Percentiles rank a stretch among this genome's conserved stretches.
Evolutionary conservation across 768 basidiomycete species (phyloP).

Genomic region (Pleurotus cornucopiae): DNA sequence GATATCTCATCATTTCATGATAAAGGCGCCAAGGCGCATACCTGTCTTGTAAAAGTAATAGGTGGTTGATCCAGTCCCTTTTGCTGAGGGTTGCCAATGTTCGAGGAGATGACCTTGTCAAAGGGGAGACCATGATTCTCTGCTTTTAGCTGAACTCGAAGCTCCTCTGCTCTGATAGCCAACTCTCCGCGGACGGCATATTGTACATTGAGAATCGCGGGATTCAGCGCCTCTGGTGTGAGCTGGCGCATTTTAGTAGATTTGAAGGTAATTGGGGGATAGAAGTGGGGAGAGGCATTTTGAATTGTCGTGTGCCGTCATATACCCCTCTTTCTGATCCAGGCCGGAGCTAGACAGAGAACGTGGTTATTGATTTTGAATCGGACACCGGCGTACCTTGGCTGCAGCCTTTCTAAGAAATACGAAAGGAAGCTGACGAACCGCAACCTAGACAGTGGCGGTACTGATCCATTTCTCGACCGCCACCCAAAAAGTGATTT

Average conservation of each 20-base stretch:
- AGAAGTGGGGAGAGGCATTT: no score
- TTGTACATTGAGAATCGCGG: slow-evolving; percentile 79
- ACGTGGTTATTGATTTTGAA: no score
- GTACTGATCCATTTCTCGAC: no score
- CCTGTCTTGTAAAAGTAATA: slow-evolving; percentile 91
- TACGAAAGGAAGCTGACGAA: no score
- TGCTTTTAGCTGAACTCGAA: slow-evolving; percentile 65
- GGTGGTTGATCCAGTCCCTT: slow-evolving; percentile 90
- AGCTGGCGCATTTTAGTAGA: slow-evolving; percentile 46
- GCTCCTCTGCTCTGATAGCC: slow-evolving; percentile 88
- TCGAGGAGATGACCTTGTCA: slow-evolving; percentile 84
- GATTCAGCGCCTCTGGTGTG: slow-evolving; percentile 74
- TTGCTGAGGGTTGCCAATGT: slow-evolving; percentile 98
- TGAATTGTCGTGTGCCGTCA: no score
- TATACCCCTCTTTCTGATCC: no score
- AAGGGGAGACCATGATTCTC: slow-evolving; percentile 69
- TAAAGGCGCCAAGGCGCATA: slow-evolving; percentile 24
- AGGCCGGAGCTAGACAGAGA: no score
- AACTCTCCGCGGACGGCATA: slow-evolving; percentile 98
- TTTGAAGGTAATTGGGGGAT: no score
- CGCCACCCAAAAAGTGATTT: no score
- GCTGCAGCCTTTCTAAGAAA: no score
- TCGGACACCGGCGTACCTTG: no score
- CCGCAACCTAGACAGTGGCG: no score
- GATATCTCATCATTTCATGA: slow-evolving; percentile 9